phyloP scores from a whole-genome alignment of 352 stramenopile species.

The Hyaloperonospora brassicae region DNA sequence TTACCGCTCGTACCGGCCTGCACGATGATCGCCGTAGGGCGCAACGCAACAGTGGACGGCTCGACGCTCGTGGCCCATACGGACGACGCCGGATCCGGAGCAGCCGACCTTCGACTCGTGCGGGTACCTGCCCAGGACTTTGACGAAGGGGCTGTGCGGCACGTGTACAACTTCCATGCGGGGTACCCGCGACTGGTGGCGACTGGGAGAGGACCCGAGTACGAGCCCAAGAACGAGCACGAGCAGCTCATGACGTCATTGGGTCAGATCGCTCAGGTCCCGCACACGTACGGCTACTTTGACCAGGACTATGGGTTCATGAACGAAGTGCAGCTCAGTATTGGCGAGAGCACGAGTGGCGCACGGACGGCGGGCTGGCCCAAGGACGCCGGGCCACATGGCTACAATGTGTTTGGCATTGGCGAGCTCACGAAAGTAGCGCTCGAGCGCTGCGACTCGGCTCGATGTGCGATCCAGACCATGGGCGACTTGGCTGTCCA shows the following conservation, averaged over 20 bases:
- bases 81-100: slow-evolving; percentile 62
- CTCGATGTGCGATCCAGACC: slow-evolving; percentile 70
- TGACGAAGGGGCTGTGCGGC: slow-evolving; percentile 25
- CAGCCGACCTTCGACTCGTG: slow-evolving; percentile 86
- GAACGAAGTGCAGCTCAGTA: slow-evolving; percentile 91
- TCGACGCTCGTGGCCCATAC: slow-evolving; percentile 87
- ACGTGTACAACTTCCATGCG: slow-evolving; percentile 63
- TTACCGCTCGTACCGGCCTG: too few species aligned
- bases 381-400: slow-evolving; percentile 35
- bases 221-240: slow-evolving; percentile 24
- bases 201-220: slow-evolving; percentile 61
- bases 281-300: slow-evolving; percentile 89
- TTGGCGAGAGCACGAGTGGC: slow-evolving; percentile 91
- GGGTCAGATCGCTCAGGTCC: slow-evolving; percentile 85
- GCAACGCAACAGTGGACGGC: slow-evolving; percentile 16
- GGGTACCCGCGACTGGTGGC: slow-evolving; percentile 71
- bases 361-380: slow-evolving; percentile 75
- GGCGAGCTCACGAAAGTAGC: slow-evolving; percentile 86
- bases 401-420: slow-evolving; percentile 87
- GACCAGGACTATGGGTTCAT: slow-evolving; percentile 93
- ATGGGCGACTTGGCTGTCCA: slow-evolving; percentile 90
- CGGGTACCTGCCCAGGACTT: slow-evolving; percentile 84
- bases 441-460: slow-evolving; percentile 82
- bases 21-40: too few species aligned
- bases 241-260: slow-evolving; percentile 23